A percentile compares a stretch with the other conserved stretches of the same genome.
phyloP scores from a whole-genome alignment of 768 basidiomycete species.

The Tricholoma furcatifolium region DNA sequence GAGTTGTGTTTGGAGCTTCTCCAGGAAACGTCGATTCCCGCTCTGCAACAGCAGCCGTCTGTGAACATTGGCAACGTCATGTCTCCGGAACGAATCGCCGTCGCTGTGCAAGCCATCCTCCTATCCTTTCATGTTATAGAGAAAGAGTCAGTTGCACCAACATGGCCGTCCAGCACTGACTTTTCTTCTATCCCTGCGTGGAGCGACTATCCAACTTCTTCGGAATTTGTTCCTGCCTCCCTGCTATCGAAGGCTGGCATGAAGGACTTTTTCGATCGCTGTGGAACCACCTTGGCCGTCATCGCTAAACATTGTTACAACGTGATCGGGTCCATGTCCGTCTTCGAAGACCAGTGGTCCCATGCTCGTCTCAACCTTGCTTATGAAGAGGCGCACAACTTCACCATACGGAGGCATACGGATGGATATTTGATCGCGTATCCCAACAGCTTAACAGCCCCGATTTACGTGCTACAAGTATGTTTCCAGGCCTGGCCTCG shows the following conservation, averaged over 20 bases:
- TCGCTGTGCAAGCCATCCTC: slow-evolving; percentile 76
- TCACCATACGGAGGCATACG: slow-evolving; percentile 64
- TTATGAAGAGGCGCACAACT: slow-evolving; percentile 71
- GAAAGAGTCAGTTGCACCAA: slow-evolving; percentile 63
- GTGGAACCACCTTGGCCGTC: slow-evolving; percentile 51
- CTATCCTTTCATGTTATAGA: slow-evolving; percentile 72
- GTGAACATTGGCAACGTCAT: slow-evolving; percentile 41
- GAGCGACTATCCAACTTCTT: slow-evolving; percentile 71
- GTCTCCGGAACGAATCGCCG: slow-evolving; percentile 70
- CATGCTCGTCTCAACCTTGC: slow-evolving; percentile 54
- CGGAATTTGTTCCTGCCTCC: slow-evolving; percentile 56
- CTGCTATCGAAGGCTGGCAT: slow-evolving; percentile 64
- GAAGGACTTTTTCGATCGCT: slow-evolving; percentile 69
- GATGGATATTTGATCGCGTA: slow-evolving; percentile 66
- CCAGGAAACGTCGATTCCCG: slow-evolving; percentile 58
- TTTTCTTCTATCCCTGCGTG: slow-evolving; percentile 54
- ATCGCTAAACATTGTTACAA: slow-evolving; percentile 63
- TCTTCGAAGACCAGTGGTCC: slow-evolving; percentile 86
- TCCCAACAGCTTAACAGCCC: slow-evolving; percentile 53
- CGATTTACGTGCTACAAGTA: slow-evolving; percentile 70
- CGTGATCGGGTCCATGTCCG: slow-evolving; percentile 69
- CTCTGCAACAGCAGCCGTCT: slow-evolving; percentile 36
- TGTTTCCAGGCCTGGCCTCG: slow-evolving; percentile 87
- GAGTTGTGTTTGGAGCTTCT: slow-evolving; percentile 81
- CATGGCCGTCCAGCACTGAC: slow-evolving; percentile 78